Evolutionary conservation across 768 basidiomycete genomes (phyloP), one percentile per base, ranked within the genome.

Genomic region (Lactifluus hygrophoroides): DNA sequence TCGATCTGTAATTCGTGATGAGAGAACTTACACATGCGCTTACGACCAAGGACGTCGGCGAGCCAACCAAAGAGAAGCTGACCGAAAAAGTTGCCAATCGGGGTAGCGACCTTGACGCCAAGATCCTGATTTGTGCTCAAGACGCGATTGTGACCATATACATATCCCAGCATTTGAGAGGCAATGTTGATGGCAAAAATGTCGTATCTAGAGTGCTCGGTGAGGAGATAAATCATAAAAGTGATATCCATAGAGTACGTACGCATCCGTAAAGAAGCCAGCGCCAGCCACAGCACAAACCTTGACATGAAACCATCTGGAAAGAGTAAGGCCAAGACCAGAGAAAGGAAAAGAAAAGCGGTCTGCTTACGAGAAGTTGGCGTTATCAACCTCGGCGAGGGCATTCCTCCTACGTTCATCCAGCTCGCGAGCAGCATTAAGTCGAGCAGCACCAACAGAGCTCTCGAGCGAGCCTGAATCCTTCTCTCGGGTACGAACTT

Each of bases 131-230:
- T 76, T 21, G 73, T 48, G 13, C 69, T 72, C 37, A 80, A 72
- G 0, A 45, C 61, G 66, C 51, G 35, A 21, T 56, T 65, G 16
- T 69, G 54, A 45, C 82, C 81, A 53, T 94, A 94, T 56, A 93
- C 84, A 66, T 85, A 89, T 25, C 86, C 89, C 56, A 95, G 72
- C 90, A 94, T 94, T 0, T 76, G 76, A 0, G 87, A 82, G 0
- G 82, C 90, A 45, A 94, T 88, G 70, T 85, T 90, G 73, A 94
- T 94, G 7, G 90, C 88, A 66, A 94, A 96, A 59, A 94, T 85
- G 61, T 92, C 90, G 66, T 90, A 90, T 58, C 81, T 82, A 55
- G 17, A 9, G 10, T 5, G 32, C 9, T 30, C 37, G 23, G 23
- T n/a, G 21, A 27, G 45, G 16, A 11, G n/a, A 30, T 23, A 40